phyloP scores from a whole-genome alignment of 768 basidiomycete species.

The Mycena floridula region DNA sequence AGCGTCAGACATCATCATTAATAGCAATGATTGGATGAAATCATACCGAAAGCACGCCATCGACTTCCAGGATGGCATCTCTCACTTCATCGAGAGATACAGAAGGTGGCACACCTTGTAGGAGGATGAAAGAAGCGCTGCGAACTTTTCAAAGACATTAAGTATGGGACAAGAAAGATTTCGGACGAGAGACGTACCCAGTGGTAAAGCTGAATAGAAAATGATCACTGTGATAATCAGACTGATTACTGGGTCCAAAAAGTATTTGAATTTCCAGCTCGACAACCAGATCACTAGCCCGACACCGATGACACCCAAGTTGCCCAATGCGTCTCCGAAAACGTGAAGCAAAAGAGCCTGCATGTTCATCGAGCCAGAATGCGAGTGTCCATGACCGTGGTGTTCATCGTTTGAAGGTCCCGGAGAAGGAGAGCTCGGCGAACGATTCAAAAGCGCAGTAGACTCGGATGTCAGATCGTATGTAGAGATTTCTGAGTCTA shows the following conservation, averaged over 20 bases:
- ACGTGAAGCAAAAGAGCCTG: slow-evolving; percentile 92
- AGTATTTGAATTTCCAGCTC: slow-evolving; percentile 78
- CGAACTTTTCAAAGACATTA: slow-evolving; percentile 45
- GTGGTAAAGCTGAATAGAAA: slow-evolving; percentile 89
- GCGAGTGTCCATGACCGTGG: slow-evolving; percentile 30
- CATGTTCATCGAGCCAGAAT: slow-evolving; percentile 93
- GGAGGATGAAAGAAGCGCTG: slow-evolving; percentile 88
- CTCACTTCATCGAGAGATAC: slow-evolving; percentile 89
- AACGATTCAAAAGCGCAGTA: slow-evolving; percentile 32
- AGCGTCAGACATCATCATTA: no score
- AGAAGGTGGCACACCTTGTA: slow-evolving; percentile 89
- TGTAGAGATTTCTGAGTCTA: neutral
- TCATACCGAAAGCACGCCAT: slow-evolving; percentile 82
- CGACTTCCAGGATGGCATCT: slow-evolving; percentile 70
- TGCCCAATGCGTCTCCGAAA: slow-evolving; percentile 93
- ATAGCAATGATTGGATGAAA: no score
- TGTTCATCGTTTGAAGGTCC: slow-evolving; percentile 15
- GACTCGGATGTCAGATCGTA: no score
- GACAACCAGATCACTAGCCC: slow-evolving; percentile 94
- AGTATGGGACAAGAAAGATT: no score
- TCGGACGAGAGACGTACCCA: slow-evolving; percentile 47
- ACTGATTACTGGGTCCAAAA: slow-evolving; percentile 91
- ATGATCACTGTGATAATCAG: slow-evolving; percentile 95
- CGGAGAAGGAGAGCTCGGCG: slow-evolving; percentile 1
- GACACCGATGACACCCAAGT: slow-evolving; percentile 94